Base-by-base conservation (phyloP, 1,284 basidiomycete genomes). In the Fomitopsis betulina region DNA sequence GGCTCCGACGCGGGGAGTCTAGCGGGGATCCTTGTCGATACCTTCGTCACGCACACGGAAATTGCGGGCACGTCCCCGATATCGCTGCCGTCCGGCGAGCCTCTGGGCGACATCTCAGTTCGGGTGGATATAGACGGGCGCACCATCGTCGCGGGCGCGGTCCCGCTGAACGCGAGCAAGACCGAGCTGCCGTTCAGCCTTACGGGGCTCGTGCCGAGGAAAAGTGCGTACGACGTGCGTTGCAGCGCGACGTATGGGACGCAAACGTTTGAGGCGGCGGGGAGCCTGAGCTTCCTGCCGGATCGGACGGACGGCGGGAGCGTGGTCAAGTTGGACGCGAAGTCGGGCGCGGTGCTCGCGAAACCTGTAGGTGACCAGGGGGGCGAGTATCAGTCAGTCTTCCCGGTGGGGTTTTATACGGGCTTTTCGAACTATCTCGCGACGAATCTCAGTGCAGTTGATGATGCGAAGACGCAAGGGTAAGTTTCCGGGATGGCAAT, bases 351-450 rank as follows among this genome's bases (percentile, higher is more conserved):
- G 0, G 62, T 91, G 54, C 73, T 90, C 38, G 86, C 85, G 5
- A 78, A 80, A 60, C 79, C 82, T 17, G 73, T 76, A 1, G 74
- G 70, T 56, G 83, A 82, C 13, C 72, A 73, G 51, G 75, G 74
- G 6, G 81, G 82, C 1, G 65, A 67, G 5, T 90, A 84, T 67
- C 76, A 79, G 40, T 78, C 84, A 0, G 76, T 91, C 0, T 81
- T 90, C 54, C 86, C 89, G 0, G 79, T 89, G 55, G 89, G 89
- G 2, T 91, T 87, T 68, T 91, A 89, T 66, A 89, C 88, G 0
- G 73, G 76, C 42, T 91, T 88, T 59, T 77, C 78, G 54, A 73
- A 73, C 4, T 90, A 89, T 64, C 69, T 91, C 50, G 77, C 77
- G 2, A 64, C 70, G 8, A 84, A 90, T 68, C 65, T 87, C 23